Evolutionary conservation across 495 filamentous ascomycete species (phyloP).

Genomic region (Penicillium turbatum): DNA sequence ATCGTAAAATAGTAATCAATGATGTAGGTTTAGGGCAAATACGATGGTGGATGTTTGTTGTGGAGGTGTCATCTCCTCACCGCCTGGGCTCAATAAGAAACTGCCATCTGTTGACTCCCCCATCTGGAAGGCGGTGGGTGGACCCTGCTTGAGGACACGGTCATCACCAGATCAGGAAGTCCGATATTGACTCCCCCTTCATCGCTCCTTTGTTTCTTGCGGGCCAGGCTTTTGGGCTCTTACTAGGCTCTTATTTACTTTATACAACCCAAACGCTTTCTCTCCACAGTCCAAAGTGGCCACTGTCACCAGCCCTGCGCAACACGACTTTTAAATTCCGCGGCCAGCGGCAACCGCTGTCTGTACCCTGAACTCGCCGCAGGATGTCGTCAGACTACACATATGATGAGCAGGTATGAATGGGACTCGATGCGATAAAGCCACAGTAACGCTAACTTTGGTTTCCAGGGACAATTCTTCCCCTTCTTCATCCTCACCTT

Average conservation of each 20-base stretch:
- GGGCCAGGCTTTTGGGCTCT: constrained; percentile 21
- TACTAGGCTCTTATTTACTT: constrained; percentile 13
- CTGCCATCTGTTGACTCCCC: constrained; percentile 3
- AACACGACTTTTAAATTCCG: constrained; percentile 28
- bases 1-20: too few relatives aligned
- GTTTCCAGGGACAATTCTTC: constrained; percentile 84
- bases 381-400: constrained; percentile 94
- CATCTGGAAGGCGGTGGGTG: constrained; percentile 21
- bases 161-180: constrained; percentile 34
- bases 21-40: too few relatives aligned
- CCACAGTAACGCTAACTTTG: constrained; percentile 2
- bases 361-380: constrained; percentile 37
- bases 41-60: not conserved
- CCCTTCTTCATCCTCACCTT: constrained; percentile 96
- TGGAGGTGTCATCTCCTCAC: constrained; percentile 6
- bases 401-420: constrained; percentile 82
- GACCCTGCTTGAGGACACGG: constrained; percentile 27
- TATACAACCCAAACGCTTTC: not conserved
- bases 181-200: constrained; percentile 17
- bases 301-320: constrained; percentile 11
- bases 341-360: constrained; percentile 38
- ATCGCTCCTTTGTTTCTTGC: constrained; percentile 28
- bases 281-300: constrained; percentile 5
- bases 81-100: constrained; percentile 15
- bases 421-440: not conserved